phyloP scores from a whole-genome alignment of 2,329 filamentous ascomycete species.

The Trichoderma afroharzianum region DNA sequence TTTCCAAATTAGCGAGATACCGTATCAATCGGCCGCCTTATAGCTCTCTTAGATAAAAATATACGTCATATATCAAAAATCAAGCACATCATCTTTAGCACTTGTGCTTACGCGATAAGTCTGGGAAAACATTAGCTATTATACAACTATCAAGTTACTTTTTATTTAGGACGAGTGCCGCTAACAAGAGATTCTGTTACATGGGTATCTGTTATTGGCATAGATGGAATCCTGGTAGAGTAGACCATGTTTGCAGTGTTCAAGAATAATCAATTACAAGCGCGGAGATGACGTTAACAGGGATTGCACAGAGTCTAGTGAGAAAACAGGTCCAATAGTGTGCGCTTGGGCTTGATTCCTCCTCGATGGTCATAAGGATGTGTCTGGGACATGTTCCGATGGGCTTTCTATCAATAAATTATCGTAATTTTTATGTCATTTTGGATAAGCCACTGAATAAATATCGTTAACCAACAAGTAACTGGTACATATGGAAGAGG shows the following conservation, averaged over 20 bases:
- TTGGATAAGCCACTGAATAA: not conserved
- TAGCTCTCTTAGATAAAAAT: not conserved
- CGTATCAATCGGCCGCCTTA: not conserved
- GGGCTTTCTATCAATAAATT: not conserved
- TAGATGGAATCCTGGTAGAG: not conserved
- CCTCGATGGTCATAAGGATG: not conserved
- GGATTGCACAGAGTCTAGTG: not conserved
- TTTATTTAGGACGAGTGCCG: too few relatives aligned
- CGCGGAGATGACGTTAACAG: not conserved
- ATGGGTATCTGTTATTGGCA: not conserved
- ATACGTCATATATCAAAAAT: not conserved
- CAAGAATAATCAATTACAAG: not conserved
- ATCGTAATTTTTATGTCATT: not conserved
- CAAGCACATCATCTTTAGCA: not conserved
- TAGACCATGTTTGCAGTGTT: not conserved
- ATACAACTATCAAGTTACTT: too few relatives aligned
- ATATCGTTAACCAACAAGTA: not conserved
- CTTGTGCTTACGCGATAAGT: not conserved
- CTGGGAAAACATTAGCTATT: too few relatives aligned
- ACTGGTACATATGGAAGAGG: not conserved
- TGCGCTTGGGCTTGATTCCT: not conserved
- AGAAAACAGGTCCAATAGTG: not conserved
- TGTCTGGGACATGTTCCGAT: not conserved
- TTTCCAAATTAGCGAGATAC: not conserved
- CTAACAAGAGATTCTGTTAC: not conserved